phyloP scores from a whole-genome alignment of 78 protist genomes.

The Trichosphaerium sp. region DNA sequence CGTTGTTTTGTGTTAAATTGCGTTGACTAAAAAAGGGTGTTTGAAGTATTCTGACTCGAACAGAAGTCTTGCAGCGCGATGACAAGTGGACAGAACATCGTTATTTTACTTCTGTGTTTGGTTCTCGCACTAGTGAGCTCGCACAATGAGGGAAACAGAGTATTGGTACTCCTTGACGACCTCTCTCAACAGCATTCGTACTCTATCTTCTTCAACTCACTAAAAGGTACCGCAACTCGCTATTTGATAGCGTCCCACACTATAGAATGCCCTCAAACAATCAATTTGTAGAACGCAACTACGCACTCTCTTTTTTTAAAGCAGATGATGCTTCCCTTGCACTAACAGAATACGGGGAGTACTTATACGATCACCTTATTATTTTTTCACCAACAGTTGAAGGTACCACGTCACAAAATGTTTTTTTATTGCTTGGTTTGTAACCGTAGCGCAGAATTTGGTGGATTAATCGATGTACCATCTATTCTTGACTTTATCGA shows the following conservation, averaged over 20 bases:
- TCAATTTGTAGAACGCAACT: slow-evolving; percentile 17
- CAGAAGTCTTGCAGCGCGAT: no score
- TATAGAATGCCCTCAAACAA: neutral
- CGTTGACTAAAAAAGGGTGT: no score
- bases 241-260: neutral
- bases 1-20: no score
- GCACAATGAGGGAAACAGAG: no score
- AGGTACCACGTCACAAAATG: neutral
- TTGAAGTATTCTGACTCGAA: no score
- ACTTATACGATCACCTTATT: slow-evolving; percentile 32
- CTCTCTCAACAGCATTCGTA: slow-evolving; percentile 10
- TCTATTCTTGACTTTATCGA: slow-evolving; percentile 12
- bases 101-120: no score
- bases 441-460: slow-evolving; percentile 5
- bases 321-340: slow-evolving; percentile 8
- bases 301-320: slow-evolving; percentile 8
- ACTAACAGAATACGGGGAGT: slow-evolving; percentile 42
- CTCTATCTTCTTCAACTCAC: slow-evolving; percentile 31
- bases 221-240: slow-evolving; percentile 12
- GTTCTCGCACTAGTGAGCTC: no score
- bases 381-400: slow-evolving; percentile 46
- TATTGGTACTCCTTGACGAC: slow-evolving; percentile 33
- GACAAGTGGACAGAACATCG: no score
- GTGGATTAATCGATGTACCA: slow-evolving; percentile 4
- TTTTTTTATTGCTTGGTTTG: neutral